Conservation (phyloP, 1,284 basidiomycete species). For the Inonotus obliquus region DNA sequence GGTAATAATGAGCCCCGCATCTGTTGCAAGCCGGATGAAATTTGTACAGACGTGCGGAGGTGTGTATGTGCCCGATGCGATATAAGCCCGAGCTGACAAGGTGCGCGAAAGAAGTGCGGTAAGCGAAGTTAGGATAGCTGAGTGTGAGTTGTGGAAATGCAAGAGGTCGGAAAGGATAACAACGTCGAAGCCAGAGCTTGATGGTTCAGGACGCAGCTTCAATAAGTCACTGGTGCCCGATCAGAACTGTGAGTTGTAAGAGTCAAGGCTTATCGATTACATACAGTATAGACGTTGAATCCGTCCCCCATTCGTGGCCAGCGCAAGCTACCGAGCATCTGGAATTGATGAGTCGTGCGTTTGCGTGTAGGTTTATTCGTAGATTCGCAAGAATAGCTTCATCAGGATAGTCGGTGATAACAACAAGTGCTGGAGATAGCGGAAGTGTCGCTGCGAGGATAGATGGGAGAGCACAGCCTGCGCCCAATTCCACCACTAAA, state of each 20-base stretch:
- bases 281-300: conserved; percentile 44
- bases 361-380: conserved; percentile 46
- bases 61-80: conserved; percentile 65
- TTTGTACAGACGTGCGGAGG: conserved; percentile 45
- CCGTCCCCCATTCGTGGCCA: conserved; percentile 63
- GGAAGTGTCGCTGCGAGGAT: conserved; percentile 46
- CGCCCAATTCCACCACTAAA: conserved; percentile 61
- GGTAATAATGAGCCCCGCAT: conserved; percentile 44
- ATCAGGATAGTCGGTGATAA: conserved; percentile 67
- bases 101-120: conserved; percentile 41
- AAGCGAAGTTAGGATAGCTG: conserved; percentile 48
- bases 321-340: conserved; percentile 39
- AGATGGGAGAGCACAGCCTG: conserved; percentile 62
- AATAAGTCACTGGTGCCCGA: neutral
- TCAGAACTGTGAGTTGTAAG: neutral
- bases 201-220: neutral
- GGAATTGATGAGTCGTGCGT: conserved; percentile 32
- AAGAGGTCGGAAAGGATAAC: conserved; percentile 67
- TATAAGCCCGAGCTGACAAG: conserved; percentile 42
- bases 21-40: conserved; percentile 43
- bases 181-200: conserved; percentile 43
- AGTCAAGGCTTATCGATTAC: conserved; percentile 19
- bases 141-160: conserved; percentile 60
- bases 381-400: conserved; percentile 53
- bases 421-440: conserved; percentile 43